Percentiles rank a stretch among this genome's conserved stretches.
Evolutionary conservation across 2,329 filamentous ascomycete species (phyloP).

Genomic region (Berkeleyomyces rouxiae): DNA sequence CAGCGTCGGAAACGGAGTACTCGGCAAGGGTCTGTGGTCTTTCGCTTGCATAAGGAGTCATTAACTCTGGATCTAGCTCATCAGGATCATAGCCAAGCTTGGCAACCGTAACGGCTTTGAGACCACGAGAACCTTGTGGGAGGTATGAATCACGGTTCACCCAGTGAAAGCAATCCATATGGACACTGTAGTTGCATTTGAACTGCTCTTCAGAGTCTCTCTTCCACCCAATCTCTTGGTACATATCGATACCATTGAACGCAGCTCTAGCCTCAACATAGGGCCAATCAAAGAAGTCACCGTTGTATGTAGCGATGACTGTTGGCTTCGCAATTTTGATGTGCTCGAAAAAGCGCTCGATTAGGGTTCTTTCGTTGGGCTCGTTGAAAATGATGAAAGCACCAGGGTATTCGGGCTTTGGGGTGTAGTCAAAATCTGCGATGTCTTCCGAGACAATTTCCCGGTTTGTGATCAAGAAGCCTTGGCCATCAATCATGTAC

Average conservation of each 20-base stretch:
- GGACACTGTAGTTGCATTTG: slow-evolving; percentile 86
- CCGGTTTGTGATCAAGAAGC: slow-evolving; percentile 92
- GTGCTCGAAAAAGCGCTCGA: slow-evolving; percentile 89
- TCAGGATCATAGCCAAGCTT: slow-evolving; percentile 98
- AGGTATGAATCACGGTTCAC: slow-evolving; percentile 97
- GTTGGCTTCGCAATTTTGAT: slow-evolving; percentile 90
- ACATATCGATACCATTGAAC: slow-evolving; percentile 96
- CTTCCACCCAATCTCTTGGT: slow-evolving; percentile 90
- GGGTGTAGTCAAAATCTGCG: slow-evolving; percentile 93
- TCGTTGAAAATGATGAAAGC: slow-evolving; percentile 98
- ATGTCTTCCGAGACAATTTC: slow-evolving; percentile 98
- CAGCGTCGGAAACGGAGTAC: slow-evolving; percentile 96
- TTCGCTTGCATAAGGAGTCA: slow-evolving; percentile 84
- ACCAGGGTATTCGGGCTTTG: slow-evolving; percentile 86
- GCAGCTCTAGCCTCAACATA: slow-evolving; percentile 90
- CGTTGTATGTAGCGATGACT: slow-evolving; percentile 99
- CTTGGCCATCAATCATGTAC: slow-evolving; percentile 98
- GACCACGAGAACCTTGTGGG: slow-evolving; percentile 86
- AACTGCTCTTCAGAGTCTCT: slow-evolving; percentile 94
- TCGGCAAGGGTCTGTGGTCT: slow-evolving; percentile 87
- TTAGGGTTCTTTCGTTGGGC: slow-evolving; percentile 69
- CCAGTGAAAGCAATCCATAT: slow-evolving; percentile 99
- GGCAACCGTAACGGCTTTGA: slow-evolving; percentile 94
- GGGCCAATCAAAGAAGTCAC: slow-evolving; percentile 99
- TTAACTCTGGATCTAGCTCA: slow-evolving; percentile 90